These are phyloP conservation scores for Antrodiella citrinella DNA, from an alignment of 768 basidiomycete genomes.

Conservation along the genomic window DNA sequence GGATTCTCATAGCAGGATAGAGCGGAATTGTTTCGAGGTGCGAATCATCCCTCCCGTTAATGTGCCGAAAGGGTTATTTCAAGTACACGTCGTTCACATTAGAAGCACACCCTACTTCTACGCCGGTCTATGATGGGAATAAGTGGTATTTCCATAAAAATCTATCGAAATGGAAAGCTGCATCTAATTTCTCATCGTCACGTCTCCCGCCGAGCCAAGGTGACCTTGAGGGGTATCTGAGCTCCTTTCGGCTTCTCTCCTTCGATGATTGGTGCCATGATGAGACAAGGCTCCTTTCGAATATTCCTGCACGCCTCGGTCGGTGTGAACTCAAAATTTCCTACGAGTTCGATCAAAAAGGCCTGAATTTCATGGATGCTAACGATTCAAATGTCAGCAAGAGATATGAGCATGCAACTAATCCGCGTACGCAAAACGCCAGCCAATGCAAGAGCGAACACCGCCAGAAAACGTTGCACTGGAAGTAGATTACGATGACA, in stretches of 20 bases:
- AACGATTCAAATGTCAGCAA: neutral
- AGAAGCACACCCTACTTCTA: too few relatives aligned
- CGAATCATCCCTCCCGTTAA: too few relatives aligned
- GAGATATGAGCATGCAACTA: neutral
- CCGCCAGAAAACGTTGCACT: constrained; percentile 31
- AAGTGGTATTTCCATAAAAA: too few relatives aligned
- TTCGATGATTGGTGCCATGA: constrained; percentile 29
- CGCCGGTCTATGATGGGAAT: too few relatives aligned
- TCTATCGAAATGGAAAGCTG: too few relatives aligned
- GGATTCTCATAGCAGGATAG: too few relatives aligned
- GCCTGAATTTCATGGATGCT: constrained; percentile 41
- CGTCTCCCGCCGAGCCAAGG: neutral
- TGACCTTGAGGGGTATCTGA: neutral
- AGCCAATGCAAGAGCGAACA: constrained; percentile 55
- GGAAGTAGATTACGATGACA: neutral
- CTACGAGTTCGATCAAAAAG: constrained; percentile 48
- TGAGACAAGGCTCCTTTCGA: constrained; percentile 20
- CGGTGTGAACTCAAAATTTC: constrained; percentile 42
- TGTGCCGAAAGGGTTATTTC: too few relatives aligned
- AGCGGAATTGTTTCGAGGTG: too few relatives aligned
- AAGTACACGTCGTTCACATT: too few relatives aligned
- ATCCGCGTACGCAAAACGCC: constrained; percentile 8
- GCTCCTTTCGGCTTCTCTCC: constrained; percentile 15
- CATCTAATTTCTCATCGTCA: too few relatives aligned
- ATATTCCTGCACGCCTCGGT: constrained; percentile 23